phyloP scores from a whole-genome alignment of 2,329 filamentous ascomycete species.

The Arthroderma sp. region DNA sequence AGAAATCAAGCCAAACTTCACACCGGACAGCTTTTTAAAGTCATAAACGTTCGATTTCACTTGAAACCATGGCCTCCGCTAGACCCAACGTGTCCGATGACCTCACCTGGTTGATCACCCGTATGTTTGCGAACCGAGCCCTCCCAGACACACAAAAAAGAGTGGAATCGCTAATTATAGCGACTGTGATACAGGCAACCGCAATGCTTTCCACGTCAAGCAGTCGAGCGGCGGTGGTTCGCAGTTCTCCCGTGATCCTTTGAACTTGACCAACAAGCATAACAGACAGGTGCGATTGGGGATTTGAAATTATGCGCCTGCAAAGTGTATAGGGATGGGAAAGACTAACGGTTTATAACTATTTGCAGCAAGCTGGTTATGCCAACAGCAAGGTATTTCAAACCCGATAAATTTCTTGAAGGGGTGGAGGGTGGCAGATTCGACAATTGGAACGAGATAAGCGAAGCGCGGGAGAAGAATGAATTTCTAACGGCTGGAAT shows the following conservation, averaged over 20 bases:
- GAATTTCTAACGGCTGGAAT: neutral
- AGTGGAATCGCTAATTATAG: conserved; percentile 2
- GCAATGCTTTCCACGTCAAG: conserved; percentile 90
- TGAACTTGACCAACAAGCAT: conserved; percentile 88
- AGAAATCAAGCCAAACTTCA: no score
- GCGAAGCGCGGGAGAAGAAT: neutral
- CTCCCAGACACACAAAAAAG: neutral
- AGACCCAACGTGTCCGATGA: conserved; percentile 73
- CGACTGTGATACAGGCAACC: conserved; percentile 48
- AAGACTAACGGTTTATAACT: conserved; percentile 12
- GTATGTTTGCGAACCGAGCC: conserved; percentile 46
- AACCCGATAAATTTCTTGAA: neutral
- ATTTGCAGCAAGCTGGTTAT: conserved; percentile 67
- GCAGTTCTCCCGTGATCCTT: conserved; percentile 84
- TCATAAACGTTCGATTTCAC: conserved; percentile 5
- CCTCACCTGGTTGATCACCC: conserved; percentile 87
- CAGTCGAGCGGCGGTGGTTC: conserved; percentile 64
- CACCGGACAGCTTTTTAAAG: conserved; percentile 4
- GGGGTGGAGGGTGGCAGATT: neutral
- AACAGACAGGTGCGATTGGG: conserved; percentile 58
- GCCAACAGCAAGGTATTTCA: conserved; percentile 74
- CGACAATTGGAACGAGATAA: neutral
- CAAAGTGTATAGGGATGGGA: conserved; percentile 1
- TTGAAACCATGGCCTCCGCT: conserved; percentile 30
- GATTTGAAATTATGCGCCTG: conserved; percentile 14